These are phyloP conservation scores for Aspergillus ruber DNA, from an alignment of 2,329 filamentous ascomycete genomes.

Conservation along the genomic window DNA sequence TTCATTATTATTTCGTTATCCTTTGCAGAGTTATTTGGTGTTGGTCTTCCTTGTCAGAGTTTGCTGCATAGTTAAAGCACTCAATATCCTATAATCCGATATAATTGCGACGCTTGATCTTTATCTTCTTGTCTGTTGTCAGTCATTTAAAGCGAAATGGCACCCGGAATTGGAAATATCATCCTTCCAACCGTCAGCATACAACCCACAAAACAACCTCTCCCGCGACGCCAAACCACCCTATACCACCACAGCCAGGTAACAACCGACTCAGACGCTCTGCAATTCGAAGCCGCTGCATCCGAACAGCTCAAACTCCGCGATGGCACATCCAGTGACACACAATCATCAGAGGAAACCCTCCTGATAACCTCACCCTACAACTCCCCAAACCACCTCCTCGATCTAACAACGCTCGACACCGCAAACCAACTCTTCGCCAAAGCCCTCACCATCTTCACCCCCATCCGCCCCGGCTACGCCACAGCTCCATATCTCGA, in stretches of 20 bases:
- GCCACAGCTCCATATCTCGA: slow-evolving; percentile 66
- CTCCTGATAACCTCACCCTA: slow-evolving; percentile 69
- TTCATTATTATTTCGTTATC: background rate
- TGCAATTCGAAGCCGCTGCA: slow-evolving; percentile 30
- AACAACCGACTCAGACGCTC: slow-evolving; percentile 26
- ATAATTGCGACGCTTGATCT: background rate
- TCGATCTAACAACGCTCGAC: slow-evolving; percentile 64
- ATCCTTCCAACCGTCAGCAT: background rate
- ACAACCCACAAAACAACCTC: background rate
- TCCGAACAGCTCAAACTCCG: slow-evolving; percentile 23
- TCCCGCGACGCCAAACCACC: background rate
- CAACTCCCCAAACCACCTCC: slow-evolving; percentile 60
- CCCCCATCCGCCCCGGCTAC: slow-evolving; percentile 61
- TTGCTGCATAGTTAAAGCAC: background rate
- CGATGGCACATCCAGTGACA: slow-evolving; percentile 1
- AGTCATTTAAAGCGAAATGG: background rate
- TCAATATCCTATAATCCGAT: background rate
- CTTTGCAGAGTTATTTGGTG: background rate
- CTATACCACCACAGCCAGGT: slow-evolving; percentile 27
- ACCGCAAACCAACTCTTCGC: slow-evolving; percentile 63
- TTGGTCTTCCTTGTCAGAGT: background rate
- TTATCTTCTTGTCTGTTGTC: background rate
- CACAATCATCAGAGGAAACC: slow-evolving; percentile 13
- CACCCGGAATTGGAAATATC: background rate
- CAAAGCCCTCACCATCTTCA: slow-evolving; percentile 60